Base-by-base conservation (phyloP, 805 yeast species). In the Citeromyces matritensis region DNA sequence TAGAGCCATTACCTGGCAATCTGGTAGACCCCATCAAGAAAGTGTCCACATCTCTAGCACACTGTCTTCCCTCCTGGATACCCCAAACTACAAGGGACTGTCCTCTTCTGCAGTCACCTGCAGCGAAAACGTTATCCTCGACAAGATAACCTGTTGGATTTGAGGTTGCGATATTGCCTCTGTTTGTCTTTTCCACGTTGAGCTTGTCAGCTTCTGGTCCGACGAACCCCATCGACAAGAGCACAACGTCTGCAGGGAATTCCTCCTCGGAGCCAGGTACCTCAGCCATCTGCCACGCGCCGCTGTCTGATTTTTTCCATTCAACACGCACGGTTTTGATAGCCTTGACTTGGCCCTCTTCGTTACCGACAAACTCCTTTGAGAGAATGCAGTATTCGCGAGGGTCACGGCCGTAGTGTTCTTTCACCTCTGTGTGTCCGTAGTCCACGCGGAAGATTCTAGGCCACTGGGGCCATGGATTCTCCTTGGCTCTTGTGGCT, bases 381-480 rank as follows among this genome's bases (percentile, higher is more conserved):
- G 96, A 83, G 49, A 86, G 66, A 47, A 88, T 88, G 49, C 94
- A 81, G 60, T 85, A 88, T 54, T 91, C 95, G 62, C 98, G 80
- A 35, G 97, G 97, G 56, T 88, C 98, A 57, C 78, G 79, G 41
- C 97, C 97, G 53, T 86, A 88, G 56, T 86, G 95, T 31, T 82
- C 81, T 37, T 80, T 70, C 36, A 91, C 97, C 58, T 88, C 98
- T 40, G 86, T 69, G 58, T 88, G 98, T 43, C 98, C 98, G 51
- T 88, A 88, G 61, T 88, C 98, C 37, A 88, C 94, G 49, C 97
- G 73, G 79, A 91, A 88, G 47, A 91, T 73, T 53, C 95, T 70
- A 43, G 98, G 97, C 97, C 97, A 88, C 62, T 88, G 98, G 28
- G 98, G 98, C 98, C 98, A 88, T 57, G 98, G 97, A 59, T 88